These are phyloP conservation scores for Tylopilus felleus DNA, from an alignment of 768 basidiomycete species.

Conservation along the genomic window DNA sequence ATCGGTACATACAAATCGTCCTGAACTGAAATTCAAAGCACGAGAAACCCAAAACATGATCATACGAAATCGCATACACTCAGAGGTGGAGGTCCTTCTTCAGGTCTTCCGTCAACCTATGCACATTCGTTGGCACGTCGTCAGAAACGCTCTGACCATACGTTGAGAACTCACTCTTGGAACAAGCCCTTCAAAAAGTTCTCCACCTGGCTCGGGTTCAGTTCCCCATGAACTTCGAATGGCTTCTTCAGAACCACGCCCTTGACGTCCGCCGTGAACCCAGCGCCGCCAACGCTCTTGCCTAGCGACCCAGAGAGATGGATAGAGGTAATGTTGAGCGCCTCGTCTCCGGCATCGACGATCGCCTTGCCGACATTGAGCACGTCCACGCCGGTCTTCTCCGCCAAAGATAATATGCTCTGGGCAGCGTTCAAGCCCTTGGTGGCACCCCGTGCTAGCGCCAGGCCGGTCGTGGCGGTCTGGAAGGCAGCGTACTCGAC, in stretches of 20 bases:
- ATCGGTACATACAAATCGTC: no score
- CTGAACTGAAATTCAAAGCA: no score
- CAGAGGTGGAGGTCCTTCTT: neutral
- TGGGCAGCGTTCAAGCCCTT: neutral
- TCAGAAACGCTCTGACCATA: neutral
- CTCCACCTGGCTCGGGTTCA: neutral
- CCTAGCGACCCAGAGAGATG: slow-evolving; percentile 4
- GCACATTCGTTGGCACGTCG: neutral
- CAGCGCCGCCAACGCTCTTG: neutral
- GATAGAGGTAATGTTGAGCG: slow-evolving; percentile 2
- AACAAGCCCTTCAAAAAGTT: neutral
- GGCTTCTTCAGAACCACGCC: neutral
- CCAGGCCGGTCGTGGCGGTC: neutral
- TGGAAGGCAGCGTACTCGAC: slow-evolving; percentile 1
- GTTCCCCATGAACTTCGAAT: neutral
- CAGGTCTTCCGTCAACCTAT: neutral
- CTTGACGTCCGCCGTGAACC: neutral
- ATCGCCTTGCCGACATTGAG: neutral
- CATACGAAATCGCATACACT: neutral
- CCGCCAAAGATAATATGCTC: neutral
- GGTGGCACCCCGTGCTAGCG: neutral
- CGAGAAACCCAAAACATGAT: no score
- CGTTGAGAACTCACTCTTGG: neutral
- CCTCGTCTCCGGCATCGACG: neutral
- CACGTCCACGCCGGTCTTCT: neutral